Evolutionary conservation across 2,329 filamentous ascomycete genomes (phyloP), one percentile per base, ranked within the genome.

Genomic region (Fusarium succisae): DNA sequence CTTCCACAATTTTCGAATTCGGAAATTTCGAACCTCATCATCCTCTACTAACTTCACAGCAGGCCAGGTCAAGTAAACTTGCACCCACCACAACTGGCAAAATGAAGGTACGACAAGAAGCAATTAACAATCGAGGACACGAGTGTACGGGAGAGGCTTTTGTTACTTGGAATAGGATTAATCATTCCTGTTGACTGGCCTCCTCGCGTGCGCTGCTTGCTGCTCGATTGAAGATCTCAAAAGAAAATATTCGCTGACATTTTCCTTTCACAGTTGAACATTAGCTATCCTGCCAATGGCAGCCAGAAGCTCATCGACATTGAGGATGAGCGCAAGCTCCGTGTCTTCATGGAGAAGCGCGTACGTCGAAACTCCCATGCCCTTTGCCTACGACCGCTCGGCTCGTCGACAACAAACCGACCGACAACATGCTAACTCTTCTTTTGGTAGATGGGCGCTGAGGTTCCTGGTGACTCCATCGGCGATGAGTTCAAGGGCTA

Each of bases 401-500:
- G 54, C 67, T 56, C 68, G 54, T 74, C 75, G 66, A 64, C 22
- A 53, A 47, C n/a, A 61, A 63, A 41, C 38, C 24, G 47, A 70
- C 57, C 61, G 47, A 48, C 61, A 63, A 63, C 44, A 70, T 76
- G 77, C 84, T 85, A 79, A 86, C 80, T 72, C 76, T 35, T 28
- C 4, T 6, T 76, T 62, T 72, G 79, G 76, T 83, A 92, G 89
- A 96, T 96, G 94, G 94, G 94, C 84, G 91, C 92, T 83, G 94
- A 98, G 89, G 94, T 99, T 81, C 88, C 93, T 81, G 96, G 93
- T 83, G 97, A 99, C 89, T 93, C 92, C 84, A 91, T 99, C 83
- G 96, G 96, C 84, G 95, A 98, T 85, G 96, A 99, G 89, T 99
- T 97, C 94, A 98, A 98, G 91, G 96, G 96, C 87, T 99, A 99